phyloP scores from a whole-genome alignment of 2,329 filamentous ascomycete species.

The Sclerotinia nivalis region DNA sequence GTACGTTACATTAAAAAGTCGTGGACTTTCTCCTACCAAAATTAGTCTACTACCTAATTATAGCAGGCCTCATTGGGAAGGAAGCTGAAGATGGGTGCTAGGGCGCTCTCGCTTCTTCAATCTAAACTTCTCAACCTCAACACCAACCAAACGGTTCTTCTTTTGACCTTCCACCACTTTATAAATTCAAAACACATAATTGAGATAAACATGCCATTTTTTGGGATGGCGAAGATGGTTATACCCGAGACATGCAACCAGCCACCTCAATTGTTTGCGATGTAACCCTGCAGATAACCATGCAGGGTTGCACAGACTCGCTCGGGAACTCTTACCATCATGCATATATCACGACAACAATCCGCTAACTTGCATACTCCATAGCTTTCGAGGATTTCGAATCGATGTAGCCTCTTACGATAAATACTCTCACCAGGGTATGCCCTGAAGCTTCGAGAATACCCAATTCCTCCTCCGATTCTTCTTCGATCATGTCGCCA shows the following conservation, averaged over 20 bases:
- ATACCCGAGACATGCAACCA: constrained; percentile 19
- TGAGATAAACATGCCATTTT: background rate
- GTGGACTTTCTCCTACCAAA: background rate
- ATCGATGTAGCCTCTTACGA: background rate
- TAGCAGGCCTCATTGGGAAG: background rate
- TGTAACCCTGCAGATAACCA: constrained; percentile 14
- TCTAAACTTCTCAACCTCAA: background rate
- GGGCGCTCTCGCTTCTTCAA: background rate
- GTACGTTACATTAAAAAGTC: background rate
- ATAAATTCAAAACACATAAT: background rate
- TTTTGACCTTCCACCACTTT: background rate
- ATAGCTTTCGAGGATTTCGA: background rate
- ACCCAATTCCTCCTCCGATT: background rate
- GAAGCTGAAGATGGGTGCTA: background rate
- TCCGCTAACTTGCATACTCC: constrained; percentile 8
- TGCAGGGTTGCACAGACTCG: constrained; percentile 14
- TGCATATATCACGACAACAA: constrained; percentile 7
- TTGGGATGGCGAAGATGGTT: background rate
- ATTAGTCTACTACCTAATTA: background rate
- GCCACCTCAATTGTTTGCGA: constrained; percentile 12
- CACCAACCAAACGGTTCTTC: background rate
- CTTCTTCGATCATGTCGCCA: background rate
- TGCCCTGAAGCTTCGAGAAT: background rate
- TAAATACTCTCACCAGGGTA: background rate
- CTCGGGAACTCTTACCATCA: constrained; percentile 5